Percentiles rank a stretch among this genome's conserved stretches.
Conservation (phyloP, 2,329 filamentous ascomycete genomes). For the Beauveria caledonica region DNA sequence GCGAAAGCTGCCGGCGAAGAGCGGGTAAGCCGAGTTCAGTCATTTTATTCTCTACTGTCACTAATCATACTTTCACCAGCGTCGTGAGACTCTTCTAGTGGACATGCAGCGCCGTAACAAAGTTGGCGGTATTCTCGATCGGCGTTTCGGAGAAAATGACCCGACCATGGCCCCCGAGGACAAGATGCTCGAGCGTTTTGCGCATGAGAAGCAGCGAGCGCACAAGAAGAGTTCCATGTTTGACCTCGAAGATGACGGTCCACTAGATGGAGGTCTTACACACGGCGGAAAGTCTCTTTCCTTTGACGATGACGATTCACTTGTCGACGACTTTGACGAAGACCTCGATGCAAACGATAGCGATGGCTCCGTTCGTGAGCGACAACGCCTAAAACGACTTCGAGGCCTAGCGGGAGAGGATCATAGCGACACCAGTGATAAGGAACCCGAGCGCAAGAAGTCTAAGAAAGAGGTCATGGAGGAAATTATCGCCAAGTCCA, state of each 20-base stretch:
- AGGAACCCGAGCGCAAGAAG: conserved; percentile 77
- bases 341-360: conserved; percentile 58
- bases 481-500: conserved; percentile 95
- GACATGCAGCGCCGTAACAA: conserved; percentile 88
- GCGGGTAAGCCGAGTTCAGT: conserved; percentile 43
- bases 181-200: conserved; percentile 83
- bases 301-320: conserved; percentile 48
- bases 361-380: conserved; percentile 45
- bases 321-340: conserved; percentile 67
- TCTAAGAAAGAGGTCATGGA: conserved; percentile 96
- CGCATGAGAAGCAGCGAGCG: conserved; percentile 72
- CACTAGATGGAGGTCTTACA: conserved; percentile 57
- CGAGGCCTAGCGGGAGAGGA: conserved; percentile 39
- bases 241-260: conserved; percentile 73
- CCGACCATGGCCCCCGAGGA: conserved; percentile 90
- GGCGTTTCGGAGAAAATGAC: conserved; percentile 92
- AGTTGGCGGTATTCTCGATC: conserved; percentile 84
- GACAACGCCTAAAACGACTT: conserved; percentile 47
- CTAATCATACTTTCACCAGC: conserved; percentile 33
- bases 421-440: conserved; percentile 41
- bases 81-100: conserved; percentile 73
- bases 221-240: conserved; percentile 76
- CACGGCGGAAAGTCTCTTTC: conserved; percentile 72
- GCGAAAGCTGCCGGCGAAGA: conserved; percentile 84
- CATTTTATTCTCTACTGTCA: neutral